Percentiles rank a stretch among this genome's conserved stretches.
These are phyloP conservation scores for Vaccinium vitisidaea DNA, from an alignment of 148 eudicot genomes.

Conservation along the genomic window DNA sequence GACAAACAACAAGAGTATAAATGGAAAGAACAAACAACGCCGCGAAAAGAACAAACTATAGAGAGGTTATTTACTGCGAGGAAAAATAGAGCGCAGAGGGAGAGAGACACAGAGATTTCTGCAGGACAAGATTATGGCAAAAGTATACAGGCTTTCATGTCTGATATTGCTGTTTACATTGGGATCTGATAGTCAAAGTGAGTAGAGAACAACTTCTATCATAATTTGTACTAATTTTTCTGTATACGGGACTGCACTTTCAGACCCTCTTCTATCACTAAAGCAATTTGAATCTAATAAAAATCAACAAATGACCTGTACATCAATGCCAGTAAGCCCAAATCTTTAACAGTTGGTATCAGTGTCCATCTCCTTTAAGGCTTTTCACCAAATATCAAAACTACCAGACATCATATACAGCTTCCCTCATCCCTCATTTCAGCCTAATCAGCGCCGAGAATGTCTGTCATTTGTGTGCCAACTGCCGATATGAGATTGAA, in stretches of 20 bases:
- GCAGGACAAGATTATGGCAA: background rate
- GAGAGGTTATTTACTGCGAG: too few relatives aligned
- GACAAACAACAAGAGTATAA: background rate
- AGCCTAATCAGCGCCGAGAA: background rate
- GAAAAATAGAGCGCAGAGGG: background rate
- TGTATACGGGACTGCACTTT: constrained; percentile 6
- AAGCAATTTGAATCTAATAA: constrained; percentile 8
- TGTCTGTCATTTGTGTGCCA: background rate
- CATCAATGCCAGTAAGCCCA: constrained; percentile 21
- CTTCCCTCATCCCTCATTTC: background rate
- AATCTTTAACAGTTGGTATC: background rate
- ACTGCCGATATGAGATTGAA: background rate
- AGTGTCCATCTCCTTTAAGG: background rate
- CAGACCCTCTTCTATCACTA: constrained; percentile 20
- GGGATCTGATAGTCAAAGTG: background rate
- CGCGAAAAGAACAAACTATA: background rate
- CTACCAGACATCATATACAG: background rate
- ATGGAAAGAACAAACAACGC: background rate
- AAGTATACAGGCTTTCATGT: constrained; percentile 8
- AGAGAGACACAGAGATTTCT: background rate
- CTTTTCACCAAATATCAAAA: background rate
- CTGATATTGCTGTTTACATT: background rate
- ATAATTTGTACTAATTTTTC: background rate
- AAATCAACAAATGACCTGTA: constrained; percentile 35
- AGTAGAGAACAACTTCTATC: background rate